phyloP scores from a whole-genome alignment of 352 stramenopile genomes.

The Phytophthora tubulina region DNA sequence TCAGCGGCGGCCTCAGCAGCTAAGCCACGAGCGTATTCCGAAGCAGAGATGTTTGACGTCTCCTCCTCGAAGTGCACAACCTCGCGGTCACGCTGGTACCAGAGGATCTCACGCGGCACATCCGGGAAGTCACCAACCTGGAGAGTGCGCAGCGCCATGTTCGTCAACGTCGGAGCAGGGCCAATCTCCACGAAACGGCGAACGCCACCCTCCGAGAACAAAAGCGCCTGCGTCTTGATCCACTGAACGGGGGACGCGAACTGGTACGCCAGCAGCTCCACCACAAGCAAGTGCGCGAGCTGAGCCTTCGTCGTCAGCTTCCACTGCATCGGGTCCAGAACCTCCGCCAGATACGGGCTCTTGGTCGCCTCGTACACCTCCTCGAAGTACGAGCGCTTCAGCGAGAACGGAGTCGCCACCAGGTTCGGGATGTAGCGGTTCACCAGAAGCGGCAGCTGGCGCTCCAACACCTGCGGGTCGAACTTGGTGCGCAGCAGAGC shows the following conservation, averaged over 20 bases:
- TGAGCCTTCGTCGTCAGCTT: constrained; percentile 67
- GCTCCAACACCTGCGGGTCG: constrained; percentile 67
- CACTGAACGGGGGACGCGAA: constrained; percentile 91
- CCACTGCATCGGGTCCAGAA: constrained; percentile 79
- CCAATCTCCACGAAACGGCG: constrained; percentile 88
- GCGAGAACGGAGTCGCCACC: constrained; percentile 79
- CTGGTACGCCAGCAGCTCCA: constrained; percentile 90
- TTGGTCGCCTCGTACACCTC: constrained; percentile 76
- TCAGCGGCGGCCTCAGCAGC: constrained; percentile 31
- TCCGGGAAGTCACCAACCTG: constrained; percentile 71
- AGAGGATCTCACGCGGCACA: constrained; percentile 75
- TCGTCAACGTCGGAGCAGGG: constrained; percentile 79
- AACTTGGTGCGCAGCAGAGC: constrained; percentile 80
- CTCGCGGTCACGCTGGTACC: constrained; percentile 87
- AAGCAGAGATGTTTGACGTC: constrained; percentile 67
- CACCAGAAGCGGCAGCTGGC: constrained; percentile 74
- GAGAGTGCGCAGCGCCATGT: constrained; percentile 87
- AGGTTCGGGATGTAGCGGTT: constrained; percentile 91
- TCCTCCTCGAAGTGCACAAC: constrained; percentile 82
- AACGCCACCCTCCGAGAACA: constrained; percentile 76
- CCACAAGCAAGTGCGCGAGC: constrained; percentile 77
- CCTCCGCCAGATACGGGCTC: constrained; percentile 72
- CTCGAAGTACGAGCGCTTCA: constrained; percentile 81
- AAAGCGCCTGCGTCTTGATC: constrained; percentile 87
- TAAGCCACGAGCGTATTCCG: constrained; percentile 61